Evolutionary conservation across 2,329 filamentous ascomycete species (phyloP), one percentile per base, ranked within the genome.

Genomic region (Seiridium unicorne): DNA sequence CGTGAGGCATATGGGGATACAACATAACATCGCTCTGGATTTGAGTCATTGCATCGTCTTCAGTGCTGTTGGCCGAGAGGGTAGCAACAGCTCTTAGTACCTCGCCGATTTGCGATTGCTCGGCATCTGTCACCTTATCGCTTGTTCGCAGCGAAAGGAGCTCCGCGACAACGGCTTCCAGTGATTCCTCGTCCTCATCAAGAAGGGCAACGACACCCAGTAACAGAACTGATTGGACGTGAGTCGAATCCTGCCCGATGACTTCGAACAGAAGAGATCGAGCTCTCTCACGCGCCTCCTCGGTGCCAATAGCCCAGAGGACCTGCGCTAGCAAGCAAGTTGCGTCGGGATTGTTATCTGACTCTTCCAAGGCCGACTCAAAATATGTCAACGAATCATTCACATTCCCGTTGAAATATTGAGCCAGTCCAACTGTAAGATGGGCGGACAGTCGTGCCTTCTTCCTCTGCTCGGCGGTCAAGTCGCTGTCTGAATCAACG

Each of bases 261-360:
- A 90, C 88, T 11, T 88, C 88, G 68, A 97, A 94, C 1, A 99
- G 82, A 64, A 91, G 85, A 57, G 90, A 87, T 3, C 92, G 85
- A 13, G 94, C 93, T 62, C 90, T 87, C 55, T 89, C 86, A 51
- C 89, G 86, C 59, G 93, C 90, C 1, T 88, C 82, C 5, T 89
- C 85, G 0, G 88, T 87, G 7, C 91, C 93, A 64, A 92, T 92
- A 0, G 93, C 93, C 94, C 95, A 99, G 0, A 98, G 82, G 0
- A 98, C 91, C 74, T 98, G 92, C 0, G 93, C 91, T 10, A 98
- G 81, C 10, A 97, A 81, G 69, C 93, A 97, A 0, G 93, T 88
- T 1, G 94, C 89, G 69, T 97, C 93, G 0, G 93, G 90, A 62
- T 92, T 88, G 44, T 85, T 84, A 36, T 85, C 78, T 1, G 90